phyloP scores from a whole-genome alignment of 495 filamentous ascomycete species.

The Physcia stellaris region DNA sequence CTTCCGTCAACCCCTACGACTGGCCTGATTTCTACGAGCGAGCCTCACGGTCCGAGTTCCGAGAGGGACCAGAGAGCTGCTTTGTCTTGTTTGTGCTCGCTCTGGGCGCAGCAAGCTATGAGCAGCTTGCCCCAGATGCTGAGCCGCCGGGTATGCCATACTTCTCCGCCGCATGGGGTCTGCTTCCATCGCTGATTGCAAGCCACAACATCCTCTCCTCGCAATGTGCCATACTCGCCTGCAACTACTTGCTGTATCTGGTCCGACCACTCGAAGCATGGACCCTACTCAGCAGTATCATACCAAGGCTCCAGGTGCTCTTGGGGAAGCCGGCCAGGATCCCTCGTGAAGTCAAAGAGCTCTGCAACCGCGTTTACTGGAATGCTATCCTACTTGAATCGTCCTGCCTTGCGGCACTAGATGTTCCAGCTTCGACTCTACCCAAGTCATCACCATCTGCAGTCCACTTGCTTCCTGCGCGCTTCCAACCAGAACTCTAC shows the following conservation, averaged over 20 bases:
- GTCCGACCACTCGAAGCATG: conserved; percentile 71
- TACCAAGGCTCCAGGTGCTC: conserved; percentile 60
- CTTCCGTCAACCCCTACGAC: conserved; percentile 69
- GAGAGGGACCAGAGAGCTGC: conserved; percentile 66
- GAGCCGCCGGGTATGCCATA: conserved; percentile 68
- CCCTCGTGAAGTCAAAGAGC: conserved; percentile 51
- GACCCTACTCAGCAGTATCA: conserved; percentile 64
- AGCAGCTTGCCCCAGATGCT: conserved; percentile 50
- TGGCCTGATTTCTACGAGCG: conserved; percentile 65
- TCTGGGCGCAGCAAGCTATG: conserved; percentile 64
- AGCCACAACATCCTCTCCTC: conserved; percentile 60
- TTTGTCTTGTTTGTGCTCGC: conserved; percentile 68
- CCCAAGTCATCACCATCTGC: neutral
- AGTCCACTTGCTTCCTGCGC: neutral
- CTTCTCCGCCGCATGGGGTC: conserved; percentile 65
- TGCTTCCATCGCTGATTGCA: conserved; percentile 66
- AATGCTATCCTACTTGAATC: conserved; percentile 71
- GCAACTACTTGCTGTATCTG: conserved; percentile 71
- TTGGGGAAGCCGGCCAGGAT: conserved; percentile 29
- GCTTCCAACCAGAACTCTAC: neutral
- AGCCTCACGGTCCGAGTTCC: conserved; percentile 57
- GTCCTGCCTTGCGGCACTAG: conserved; percentile 46
- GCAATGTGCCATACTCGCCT: conserved; percentile 65
- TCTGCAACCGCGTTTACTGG: conserved; percentile 70
- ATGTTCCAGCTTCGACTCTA: neutral